Evolutionary conservation across 2,329 filamentous ascomycete species (phyloP).

Genomic region (Apiospora aurea): DNA sequence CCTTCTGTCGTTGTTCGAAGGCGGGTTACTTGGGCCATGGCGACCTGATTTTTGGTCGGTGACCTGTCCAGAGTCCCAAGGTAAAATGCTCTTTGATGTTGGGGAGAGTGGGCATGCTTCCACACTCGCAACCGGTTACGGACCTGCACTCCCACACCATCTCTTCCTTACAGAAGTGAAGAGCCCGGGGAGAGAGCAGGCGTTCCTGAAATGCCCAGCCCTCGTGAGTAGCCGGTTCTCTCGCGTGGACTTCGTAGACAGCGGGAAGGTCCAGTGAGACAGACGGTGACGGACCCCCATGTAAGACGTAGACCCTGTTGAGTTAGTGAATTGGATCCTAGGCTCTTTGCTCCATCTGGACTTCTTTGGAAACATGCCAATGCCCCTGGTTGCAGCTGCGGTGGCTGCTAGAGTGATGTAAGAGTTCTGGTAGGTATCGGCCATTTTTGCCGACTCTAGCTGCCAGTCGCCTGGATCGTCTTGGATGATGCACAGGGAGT

Average conservation of each 20-base stretch:
- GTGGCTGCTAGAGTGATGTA: background rate
- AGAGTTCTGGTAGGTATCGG: background rate
- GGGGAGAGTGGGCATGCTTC: background rate
- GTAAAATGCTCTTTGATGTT: too few species aligned
- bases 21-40: too few species aligned
- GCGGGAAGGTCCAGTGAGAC: background rate
- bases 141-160: background rate
- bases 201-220: background rate
- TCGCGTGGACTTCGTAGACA: background rate
- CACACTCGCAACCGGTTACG: background rate
- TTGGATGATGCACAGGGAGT: too few species aligned
- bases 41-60: too few species aligned
- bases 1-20: too few species aligned
- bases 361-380: background rate
- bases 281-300: background rate
- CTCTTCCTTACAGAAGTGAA: background rate
- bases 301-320: background rate
- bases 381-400: too few species aligned
- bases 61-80: too few species aligned
- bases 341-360: background rate
- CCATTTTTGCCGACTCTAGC: background rate
- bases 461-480: background rate
- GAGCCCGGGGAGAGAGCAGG: background rate
- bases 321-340: accelerated
- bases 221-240: background rate